Percentiles rank a stretch among this genome's conserved stretches.
phyloP scores from a whole-genome alignment of 352 stramenopile genomes.

The Pythium aquatile region DNA sequence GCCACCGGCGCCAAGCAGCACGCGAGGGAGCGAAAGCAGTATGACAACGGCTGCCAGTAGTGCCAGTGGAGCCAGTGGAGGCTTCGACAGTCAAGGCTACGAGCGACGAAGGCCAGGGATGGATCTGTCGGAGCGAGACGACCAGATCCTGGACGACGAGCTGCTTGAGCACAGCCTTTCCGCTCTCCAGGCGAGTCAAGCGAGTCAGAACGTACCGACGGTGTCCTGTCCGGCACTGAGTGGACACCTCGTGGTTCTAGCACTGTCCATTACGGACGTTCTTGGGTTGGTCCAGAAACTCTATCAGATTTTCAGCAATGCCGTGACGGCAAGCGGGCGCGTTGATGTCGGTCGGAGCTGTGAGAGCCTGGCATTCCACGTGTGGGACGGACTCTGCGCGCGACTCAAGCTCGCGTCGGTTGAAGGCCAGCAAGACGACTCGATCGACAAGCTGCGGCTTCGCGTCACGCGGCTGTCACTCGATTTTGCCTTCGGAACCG shows the following conservation, averaged over 20 bases:
- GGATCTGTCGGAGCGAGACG: conserved; percentile 20
- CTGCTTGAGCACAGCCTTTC: conserved; percentile 11
- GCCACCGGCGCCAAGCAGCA: neutral
- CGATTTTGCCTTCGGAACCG: conserved; percentile 50
- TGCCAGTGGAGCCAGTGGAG: neutral
- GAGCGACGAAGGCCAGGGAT: conserved; percentile 5
- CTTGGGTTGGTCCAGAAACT: conserved; percentile 38
- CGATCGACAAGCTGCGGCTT: conserved; percentile 33
- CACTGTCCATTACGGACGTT: conserved; percentile 53
- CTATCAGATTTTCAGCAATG: conserved; percentile 13
- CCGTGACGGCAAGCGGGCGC: conserved; percentile 1
- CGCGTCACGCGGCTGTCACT: conserved; percentile 47
- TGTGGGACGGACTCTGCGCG: conserved; percentile 46
- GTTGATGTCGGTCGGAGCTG: conserved; percentile 8
- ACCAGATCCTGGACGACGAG: conserved; percentile 15
- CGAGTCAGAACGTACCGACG: neutral
- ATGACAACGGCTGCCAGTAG: conserved; percentile 19
- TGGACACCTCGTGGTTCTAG: conserved; percentile 38
- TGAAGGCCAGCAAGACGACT: neutral
- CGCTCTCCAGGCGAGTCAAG: conserved; percentile 8
- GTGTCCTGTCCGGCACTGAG: conserved; percentile 24
- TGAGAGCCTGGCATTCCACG: conserved; percentile 5
- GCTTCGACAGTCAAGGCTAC: neutral
- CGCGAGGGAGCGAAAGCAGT: conserved; percentile 9
- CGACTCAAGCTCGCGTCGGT: conserved; percentile 29